These are phyloP conservation scores for Hippophae rhamnoides DNA, from an alignment of 306 rosid genomes.

Conservation along the genomic window DNA sequence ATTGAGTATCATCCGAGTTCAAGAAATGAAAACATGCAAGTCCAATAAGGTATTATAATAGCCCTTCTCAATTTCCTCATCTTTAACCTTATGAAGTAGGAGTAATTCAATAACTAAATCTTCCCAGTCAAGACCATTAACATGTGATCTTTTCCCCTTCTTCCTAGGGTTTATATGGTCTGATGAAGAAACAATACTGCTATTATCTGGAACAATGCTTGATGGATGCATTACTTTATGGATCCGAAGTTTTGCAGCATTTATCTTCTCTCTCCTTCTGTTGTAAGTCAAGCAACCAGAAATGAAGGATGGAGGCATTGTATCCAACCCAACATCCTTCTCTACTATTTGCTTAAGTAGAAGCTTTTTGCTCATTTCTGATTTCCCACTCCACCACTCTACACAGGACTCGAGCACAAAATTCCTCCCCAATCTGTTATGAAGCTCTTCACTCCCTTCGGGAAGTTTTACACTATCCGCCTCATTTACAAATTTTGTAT, in stretches of 20 bases:
- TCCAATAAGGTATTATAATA: constrained; percentile 54
- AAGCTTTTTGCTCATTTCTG: constrained; percentile 66
- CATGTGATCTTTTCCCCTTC: constrained; percentile 35
- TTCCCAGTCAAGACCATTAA: constrained; percentile 55
- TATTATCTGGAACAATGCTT: constrained; percentile 11
- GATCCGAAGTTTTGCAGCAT: constrained; percentile 57
- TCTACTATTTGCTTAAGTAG: constrained; percentile 42
- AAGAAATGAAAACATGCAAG: constrained; percentile 53
- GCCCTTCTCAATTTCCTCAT: constrained; percentile 83
- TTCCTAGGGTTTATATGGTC: constrained; percentile 13
- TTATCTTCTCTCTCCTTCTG: constrained; percentile 52
- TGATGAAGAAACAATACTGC: neutral
- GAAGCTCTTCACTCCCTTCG: constrained; percentile 19
- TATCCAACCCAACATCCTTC: constrained; percentile 61
- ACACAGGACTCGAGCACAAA: constrained; percentile 26
- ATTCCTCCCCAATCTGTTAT: constrained; percentile 13
- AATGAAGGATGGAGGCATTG: constrained; percentile 64
- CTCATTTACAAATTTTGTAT: constrained; percentile 29
- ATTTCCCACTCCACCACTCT: constrained; percentile 79
- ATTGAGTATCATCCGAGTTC: constrained; percentile 3
- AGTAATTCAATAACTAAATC: constrained; percentile 75
- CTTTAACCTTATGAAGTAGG: constrained; percentile 62
- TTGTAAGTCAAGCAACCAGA: constrained; percentile 29
- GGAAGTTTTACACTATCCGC: constrained; percentile 11
- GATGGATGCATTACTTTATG: constrained; percentile 41